Evolutionary conservation across 2,329 filamentous ascomycete species (phyloP).

Genomic region (Penicillium sp.): DNA sequence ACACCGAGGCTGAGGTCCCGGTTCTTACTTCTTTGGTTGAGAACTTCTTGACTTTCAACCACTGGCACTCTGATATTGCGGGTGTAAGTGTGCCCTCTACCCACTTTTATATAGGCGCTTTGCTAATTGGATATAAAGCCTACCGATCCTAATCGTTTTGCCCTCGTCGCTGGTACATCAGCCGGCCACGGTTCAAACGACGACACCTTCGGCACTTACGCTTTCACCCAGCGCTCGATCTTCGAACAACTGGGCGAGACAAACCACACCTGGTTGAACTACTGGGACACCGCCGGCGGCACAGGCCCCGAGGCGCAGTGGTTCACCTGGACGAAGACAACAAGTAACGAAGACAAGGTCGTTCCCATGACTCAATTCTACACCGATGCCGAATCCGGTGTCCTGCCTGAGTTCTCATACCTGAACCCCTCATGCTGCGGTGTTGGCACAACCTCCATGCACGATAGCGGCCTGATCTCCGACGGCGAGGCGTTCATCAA

Average conservation of each 20-base stretch:
- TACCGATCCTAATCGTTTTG: constrained; percentile 44
- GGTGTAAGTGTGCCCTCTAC: constrained; percentile 35
- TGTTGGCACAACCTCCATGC: constrained; percentile 35
- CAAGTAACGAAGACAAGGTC: constrained; percentile 24
- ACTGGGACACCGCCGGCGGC: constrained; percentile 18
- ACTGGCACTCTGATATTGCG: constrained; percentile 45
- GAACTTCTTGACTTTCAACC: constrained; percentile 45
- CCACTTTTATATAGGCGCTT: not conserved
- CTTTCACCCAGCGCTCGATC: constrained; percentile 34
- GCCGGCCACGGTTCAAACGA: constrained; percentile 34
- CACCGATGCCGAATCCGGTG: constrained; percentile 30
- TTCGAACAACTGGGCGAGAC: constrained; percentile 40
- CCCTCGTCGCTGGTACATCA: constrained; percentile 29
- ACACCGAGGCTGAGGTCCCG: constrained; percentile 44
- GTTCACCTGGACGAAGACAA: constrained; percentile 33
- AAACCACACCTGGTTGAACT: constrained; percentile 35
- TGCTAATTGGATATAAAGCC: constrained; percentile 25
- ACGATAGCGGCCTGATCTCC: constrained; percentile 34
- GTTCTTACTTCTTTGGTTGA: constrained; percentile 41
- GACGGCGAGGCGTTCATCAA: constrained; percentile 38
- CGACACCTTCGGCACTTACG: constrained; percentile 24
- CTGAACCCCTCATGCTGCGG: constrained; percentile 43
- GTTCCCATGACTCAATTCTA: constrained; percentile 34
- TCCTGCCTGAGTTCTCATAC: constrained; percentile 33
- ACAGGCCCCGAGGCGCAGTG: constrained; percentile 31